Percentiles rank a stretch among this genome's conserved stretches.
Conservation (phyloP, 345 rosid genomes). For the Eucalyptus pauciflora region DNA sequence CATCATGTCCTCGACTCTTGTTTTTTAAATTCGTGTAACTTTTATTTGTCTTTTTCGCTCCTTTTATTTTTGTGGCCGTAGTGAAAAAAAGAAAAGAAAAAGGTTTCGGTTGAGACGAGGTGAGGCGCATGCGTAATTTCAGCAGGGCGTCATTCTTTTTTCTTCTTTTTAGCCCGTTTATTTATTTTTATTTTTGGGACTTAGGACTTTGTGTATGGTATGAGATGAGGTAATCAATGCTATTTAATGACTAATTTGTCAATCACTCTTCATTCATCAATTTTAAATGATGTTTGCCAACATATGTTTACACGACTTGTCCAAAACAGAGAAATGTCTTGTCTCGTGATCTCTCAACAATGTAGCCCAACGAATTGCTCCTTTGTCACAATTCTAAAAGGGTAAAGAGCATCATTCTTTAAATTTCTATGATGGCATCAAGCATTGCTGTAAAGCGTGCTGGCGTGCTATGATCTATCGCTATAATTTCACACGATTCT, state of each 20-base stretch:
- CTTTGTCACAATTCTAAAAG: not conserved
- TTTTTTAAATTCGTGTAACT: not conserved
- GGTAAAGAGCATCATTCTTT: not conserved
- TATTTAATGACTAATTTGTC: not conserved
- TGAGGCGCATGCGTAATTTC: too few relatives aligned
- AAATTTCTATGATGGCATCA: too few relatives aligned
- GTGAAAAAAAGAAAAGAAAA: too few relatives aligned
- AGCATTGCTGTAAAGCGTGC: not conserved
- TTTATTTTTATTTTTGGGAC: not conserved
- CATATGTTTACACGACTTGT: not conserved
- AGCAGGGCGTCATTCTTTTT: not conserved
- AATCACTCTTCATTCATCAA: not conserved
- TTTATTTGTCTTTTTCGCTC: not conserved
- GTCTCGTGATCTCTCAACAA: not conserved
- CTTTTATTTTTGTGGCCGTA: too few relatives aligned
- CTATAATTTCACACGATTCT: not conserved
- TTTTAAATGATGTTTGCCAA: too few relatives aligned
- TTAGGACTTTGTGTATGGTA: not conserved
- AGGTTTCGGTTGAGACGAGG: too few relatives aligned
- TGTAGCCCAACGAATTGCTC: not conserved
- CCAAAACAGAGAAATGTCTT: not conserved
- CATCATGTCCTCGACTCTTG: not conserved
- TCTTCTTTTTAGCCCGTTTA: too few relatives aligned
- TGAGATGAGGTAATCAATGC: not conserved
- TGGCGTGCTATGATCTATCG: fast-evolving